Evolutionary conservation across 1,284 basidiomycete species (phyloP).

Genomic region (Leccinum glutinopallens): DNA sequence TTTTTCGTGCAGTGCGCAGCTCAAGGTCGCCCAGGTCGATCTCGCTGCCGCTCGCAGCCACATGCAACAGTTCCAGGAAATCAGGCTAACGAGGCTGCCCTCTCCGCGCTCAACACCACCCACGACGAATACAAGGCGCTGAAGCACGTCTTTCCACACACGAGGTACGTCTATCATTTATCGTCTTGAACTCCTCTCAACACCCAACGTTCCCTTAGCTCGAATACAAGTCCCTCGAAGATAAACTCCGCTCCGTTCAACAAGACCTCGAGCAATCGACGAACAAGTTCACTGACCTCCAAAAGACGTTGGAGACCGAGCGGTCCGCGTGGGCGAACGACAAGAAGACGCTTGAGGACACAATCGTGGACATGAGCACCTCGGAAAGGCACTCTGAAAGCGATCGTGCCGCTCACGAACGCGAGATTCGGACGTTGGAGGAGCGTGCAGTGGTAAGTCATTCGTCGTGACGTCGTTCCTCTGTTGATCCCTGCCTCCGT

Average conservation of each 20-base stretch:
- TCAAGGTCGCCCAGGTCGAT: slow-evolving; percentile 78
- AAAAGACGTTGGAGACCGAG: slow-evolving; percentile 66
- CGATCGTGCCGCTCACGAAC: slow-evolving; percentile 64
- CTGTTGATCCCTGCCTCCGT: not conserved
- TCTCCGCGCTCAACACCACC: slow-evolving; percentile 68
- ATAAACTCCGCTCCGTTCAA: slow-evolving; percentile 58
- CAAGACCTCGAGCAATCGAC: slow-evolving; percentile 57
- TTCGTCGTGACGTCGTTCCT: not conserved
- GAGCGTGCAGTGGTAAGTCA: slow-evolving; percentile 65
- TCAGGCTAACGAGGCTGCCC: slow-evolving; percentile 82
- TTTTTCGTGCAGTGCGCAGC: slow-evolving; percentile 54
- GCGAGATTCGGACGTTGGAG: slow-evolving; percentile 64
- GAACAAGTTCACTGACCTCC: slow-evolving; percentile 57
- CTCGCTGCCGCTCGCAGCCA: slow-evolving; percentile 69
- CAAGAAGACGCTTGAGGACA: slow-evolving; percentile 77
- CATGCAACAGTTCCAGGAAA: slow-evolving; percentile 83
- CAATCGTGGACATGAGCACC: slow-evolving; percentile 73
- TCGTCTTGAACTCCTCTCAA: slow-evolving; percentile 8
- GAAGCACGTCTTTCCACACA: slow-evolving; percentile 66
- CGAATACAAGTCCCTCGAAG: slow-evolving; percentile 65
- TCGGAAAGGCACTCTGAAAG: slow-evolving; percentile 67
- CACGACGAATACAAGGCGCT: slow-evolving; percentile 77
- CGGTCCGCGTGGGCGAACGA: slow-evolving; percentile 72
- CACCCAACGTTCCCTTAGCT: slow-evolving; percentile 46
- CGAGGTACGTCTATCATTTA: slow-evolving; percentile 50